phyloP scores from a whole-genome alignment of 164 flowering plant genomes.

The Nymphaea colorata region DNA sequence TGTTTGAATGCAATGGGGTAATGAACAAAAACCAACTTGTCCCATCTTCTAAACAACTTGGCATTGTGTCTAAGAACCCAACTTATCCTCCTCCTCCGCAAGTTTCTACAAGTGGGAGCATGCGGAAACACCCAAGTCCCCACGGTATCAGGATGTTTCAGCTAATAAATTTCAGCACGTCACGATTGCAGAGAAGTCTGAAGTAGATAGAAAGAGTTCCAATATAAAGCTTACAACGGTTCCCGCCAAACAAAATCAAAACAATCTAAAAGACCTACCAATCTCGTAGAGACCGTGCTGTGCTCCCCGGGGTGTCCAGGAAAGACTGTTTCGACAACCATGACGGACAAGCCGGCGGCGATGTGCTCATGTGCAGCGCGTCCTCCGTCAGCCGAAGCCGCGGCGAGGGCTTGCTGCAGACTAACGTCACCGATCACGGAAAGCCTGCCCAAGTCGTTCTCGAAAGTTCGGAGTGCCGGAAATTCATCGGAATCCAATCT shows the following conservation, averaged over 20 bases:
- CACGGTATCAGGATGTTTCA: too few species aligned
- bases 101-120: too few species aligned
- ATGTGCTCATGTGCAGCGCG: slow-evolving; percentile 65
- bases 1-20: too few species aligned
- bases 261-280: slow-evolving; percentile 33
- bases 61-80: too few species aligned
- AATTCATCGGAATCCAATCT: slow-evolving; percentile 13
- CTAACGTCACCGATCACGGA: slow-evolving; percentile 57
- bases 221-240: too few species aligned
- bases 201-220: not conserved
- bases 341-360: slow-evolving; percentile 32
- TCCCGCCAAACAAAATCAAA: too few species aligned
- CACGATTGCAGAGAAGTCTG: not conserved
- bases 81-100: too few species aligned
- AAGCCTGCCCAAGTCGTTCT: slow-evolving; percentile 59
- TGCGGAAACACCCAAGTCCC: too few species aligned
- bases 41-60: too few species aligned
- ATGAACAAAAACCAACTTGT: too few species aligned
- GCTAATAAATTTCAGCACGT: too few species aligned
- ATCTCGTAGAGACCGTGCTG: slow-evolving; percentile 70
- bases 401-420: slow-evolving; percentile 69
- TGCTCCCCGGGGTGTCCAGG: slow-evolving; percentile 56
- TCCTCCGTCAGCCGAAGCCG: slow-evolving; percentile 86
- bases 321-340: slow-evolving; percentile 83
- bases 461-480: slow-evolving; percentile 62